Evolutionary conservation across 2,329 filamentous ascomycete genomes (phyloP), one percentile per base, ranked within the genome.

Genomic region (Pyrenophora tritici-repentis): DNA sequence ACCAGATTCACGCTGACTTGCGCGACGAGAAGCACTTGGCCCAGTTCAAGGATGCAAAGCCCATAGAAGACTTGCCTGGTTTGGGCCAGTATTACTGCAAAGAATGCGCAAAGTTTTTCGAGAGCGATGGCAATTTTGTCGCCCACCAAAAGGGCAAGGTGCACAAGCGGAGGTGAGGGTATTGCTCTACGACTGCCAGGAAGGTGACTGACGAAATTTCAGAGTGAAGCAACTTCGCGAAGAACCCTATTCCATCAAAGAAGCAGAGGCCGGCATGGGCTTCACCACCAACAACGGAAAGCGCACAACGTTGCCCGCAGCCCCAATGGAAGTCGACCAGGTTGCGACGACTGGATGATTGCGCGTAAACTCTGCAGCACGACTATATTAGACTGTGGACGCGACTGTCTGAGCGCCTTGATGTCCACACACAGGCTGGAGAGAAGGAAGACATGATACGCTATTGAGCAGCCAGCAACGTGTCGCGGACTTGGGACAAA

Each of bases 71-170:
- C 67, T 81, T 97, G 31, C 94, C 94, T 3, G 93, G 86, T 0
- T 80, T 97, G 41, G 94, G 94, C 20, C 82, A 85, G 63, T 87
- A 87, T 72, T 97, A 97, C 75, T 99, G 94, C 74, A 81, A 88
- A 13, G 89, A 96, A 75, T 99, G 94, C 74, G 88, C 94, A 57
- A 97, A 96, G 78, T 97, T 90, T 88, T 97, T 95, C 73, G 93
- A 97, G 73, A 88, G 86, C 42, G 89, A 94, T 61, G 75, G 83
- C 64, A 95, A 90, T 63, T 78, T 96, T 50, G 79, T 82, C 31
- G 81, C 84, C 22, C 94, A 99, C 76, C 81, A 81, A 50, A 90
- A 88, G 73, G 91, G 90, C 64, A 99, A 97, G 78, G 90, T 90
- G 59, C 94, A 99, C 77, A 97, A 92, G 83, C 85, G 91, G 79